Evolutionary conservation across 2,329 filamentous ascomycete species (phyloP).

Genomic region (Fusarium annulatum): DNA sequence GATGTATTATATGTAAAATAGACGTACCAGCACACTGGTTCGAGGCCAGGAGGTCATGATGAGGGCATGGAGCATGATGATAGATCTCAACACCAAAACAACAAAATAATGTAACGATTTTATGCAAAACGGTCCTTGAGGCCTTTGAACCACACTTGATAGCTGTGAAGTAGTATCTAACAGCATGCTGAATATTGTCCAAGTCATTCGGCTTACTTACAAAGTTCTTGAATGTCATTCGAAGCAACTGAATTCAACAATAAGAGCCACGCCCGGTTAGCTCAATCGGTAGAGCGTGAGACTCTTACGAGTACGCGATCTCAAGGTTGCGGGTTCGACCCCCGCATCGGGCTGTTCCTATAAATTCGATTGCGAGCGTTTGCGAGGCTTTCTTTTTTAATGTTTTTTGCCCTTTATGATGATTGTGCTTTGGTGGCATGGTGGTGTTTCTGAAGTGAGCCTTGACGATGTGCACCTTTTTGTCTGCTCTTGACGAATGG

Average conservation of each 20-base stretch:
- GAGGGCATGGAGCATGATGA: conserved; percentile 23
- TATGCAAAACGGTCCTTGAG: background rate
- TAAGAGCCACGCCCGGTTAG: conserved; percentile 50
- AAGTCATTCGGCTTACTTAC: fast-evolving
- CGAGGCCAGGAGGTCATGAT: conserved; percentile 17
- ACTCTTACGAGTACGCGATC: conserved; percentile 65
- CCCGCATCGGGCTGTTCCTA: conserved; percentile 57
- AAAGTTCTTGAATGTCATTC: background rate
- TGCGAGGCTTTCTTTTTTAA: conserved; percentile 32
- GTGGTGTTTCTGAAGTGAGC: background rate
- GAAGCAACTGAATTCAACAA: background rate
- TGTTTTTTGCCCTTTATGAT: conserved; percentile 11
- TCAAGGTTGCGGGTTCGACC: conserved; percentile 68
- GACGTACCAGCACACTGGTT: conserved; percentile 28
- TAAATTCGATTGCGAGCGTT: conserved; percentile 42
- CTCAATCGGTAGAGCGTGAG: conserved; percentile 70
- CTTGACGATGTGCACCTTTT: background rate
- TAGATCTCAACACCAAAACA: conserved; percentile 38
- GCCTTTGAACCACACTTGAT: background rate
- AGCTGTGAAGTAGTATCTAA: background rate
- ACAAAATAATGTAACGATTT: conserved; percentile 10
- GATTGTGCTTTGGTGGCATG: background rate
- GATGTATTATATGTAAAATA: conserved; percentile 36
- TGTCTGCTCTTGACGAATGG: background rate
- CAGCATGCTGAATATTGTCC: fast-evolving